Evolutionary conservation across 176 grass and related monocot genomes (phyloP), one percentile per base, ranked within the genome.

Genomic region (Rhynchospora tenuis): DNA sequence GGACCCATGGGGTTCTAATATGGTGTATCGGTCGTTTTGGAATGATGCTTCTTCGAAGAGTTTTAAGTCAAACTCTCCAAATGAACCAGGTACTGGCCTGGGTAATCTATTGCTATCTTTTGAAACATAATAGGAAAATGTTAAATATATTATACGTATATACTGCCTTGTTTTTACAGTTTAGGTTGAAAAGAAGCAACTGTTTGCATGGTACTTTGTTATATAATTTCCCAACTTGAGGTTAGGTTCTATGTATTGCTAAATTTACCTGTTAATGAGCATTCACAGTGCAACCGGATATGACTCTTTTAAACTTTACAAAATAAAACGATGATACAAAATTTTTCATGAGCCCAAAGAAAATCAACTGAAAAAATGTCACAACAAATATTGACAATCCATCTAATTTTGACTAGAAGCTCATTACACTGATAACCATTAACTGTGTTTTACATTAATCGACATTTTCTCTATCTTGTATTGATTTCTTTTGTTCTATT

Each of bases 11-110:
- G 85, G 82, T n/a, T 14, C 26, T 19, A 80, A 62, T 57, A 79
- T 84, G 43, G 42, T 86, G 45, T 56, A 16, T 7, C 92, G 82
- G 70, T 17, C 76, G 14, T 90, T 93, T 80, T 94, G 89, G 90
- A 90, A 77, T 43, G 83, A 59, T 55, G 84, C 84, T 0, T 68
- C 48, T 62, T 65, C 55, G 14, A 83, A 83, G 11, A 64, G 54
- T 13, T 86, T 86, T 80, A 91, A 64, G 72, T 59, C 88, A 46
- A 85, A 83, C 82, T 86, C 72, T 89, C 79, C 80, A n/a, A 69
- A 88, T 31, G 63, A 88, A 33, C 89, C 73, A 82, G 80, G 80
- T 82, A 67, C 13, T 7, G 11, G 16, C 27, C n/a, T n/a, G n/a
- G n/a, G n/a, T n/a, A 54, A 26, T 29, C 6, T 55, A 5, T 29